Evolutionary conservation across 768 basidiomycete species (phyloP).

Genomic region (Inosperma sp.): DNA sequence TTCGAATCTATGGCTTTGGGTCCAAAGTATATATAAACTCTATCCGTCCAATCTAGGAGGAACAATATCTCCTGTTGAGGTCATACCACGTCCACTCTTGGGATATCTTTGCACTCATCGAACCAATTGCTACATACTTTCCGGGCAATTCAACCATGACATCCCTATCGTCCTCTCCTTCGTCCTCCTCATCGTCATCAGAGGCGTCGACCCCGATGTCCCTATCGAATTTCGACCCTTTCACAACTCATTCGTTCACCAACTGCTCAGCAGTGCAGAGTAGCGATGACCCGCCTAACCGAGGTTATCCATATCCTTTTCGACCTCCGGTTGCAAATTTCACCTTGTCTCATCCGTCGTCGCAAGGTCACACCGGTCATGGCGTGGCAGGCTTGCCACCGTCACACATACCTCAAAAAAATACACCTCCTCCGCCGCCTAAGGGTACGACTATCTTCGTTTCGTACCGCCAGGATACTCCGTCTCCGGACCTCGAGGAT

Average conservation of each 20-base stretch:
- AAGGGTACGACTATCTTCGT: constrained; percentile 11
- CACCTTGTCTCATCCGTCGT: not conserved
- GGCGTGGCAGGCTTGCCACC: not conserved
- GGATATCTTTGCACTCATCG: no score
- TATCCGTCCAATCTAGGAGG: no score
- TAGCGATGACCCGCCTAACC: constrained; percentile 1
- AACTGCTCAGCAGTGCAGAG: constrained; percentile 23
- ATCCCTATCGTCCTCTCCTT: constrained; percentile 13
- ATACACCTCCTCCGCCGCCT: constrained; percentile 5
- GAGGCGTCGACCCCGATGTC: constrained; percentile 12
- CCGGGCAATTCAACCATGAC: no score
- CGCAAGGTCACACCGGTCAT: constrained; percentile 5
- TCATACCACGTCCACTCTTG: no score
- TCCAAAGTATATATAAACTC: no score
- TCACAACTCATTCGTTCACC: constrained; percentile 29
- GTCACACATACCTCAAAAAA: constrained; percentile 8
- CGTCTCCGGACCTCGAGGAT: constrained; percentile 18
- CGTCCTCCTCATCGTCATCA: constrained; percentile 19
- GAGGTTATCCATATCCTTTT: constrained; percentile 16
- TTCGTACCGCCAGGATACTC: constrained; percentile 16
- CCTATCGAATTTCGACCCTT: constrained; percentile 28
- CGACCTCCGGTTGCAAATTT: constrained; percentile 2
- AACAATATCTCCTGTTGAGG: no score
- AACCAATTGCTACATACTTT: no score
- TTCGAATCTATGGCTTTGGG: no score